Conservation (phyloP, 441 rosid genomes). For the Syzygium syzygioides region DNA sequence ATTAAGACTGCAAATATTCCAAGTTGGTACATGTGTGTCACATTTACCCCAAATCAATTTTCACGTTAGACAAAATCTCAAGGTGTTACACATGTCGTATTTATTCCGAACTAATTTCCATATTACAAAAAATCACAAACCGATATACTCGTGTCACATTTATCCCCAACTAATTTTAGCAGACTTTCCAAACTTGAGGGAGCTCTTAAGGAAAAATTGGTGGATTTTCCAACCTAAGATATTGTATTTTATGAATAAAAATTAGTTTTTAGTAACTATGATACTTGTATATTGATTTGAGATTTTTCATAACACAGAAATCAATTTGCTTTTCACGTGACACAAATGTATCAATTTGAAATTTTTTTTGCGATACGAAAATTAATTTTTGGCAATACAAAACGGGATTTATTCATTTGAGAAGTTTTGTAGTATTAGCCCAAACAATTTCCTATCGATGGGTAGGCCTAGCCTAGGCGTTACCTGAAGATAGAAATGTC, state of each 20-base stretch:
- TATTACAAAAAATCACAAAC: not conserved
- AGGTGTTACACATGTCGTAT: not conserved
- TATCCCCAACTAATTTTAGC: not conserved
- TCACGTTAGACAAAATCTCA: not conserved
- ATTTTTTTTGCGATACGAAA: not conserved
- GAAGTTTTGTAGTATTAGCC: not conserved
- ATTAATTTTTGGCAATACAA: not conserved
- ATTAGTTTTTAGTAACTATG: not conserved
- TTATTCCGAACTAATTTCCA: not conserved
- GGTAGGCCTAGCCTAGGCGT: not conserved
- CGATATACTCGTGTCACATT: rapidly evolving
- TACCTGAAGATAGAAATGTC: not conserved
- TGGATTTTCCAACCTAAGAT: not conserved
- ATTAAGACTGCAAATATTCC: rapidly evolving
- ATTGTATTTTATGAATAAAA: not conserved
- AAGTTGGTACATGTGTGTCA: not conserved
- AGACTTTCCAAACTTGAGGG: not conserved
- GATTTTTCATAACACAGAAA: not conserved
- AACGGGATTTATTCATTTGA: rapidly evolving
- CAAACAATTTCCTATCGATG: not conserved
- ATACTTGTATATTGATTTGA: too few species aligned
- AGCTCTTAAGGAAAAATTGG: not conserved
- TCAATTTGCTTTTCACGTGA: not conserved
- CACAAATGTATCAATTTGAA: not conserved
- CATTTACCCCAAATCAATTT: not conserved